Conservation (phyloP, 2,329 filamentous ascomycete species). For the Emergomyces orientalis region DNA sequence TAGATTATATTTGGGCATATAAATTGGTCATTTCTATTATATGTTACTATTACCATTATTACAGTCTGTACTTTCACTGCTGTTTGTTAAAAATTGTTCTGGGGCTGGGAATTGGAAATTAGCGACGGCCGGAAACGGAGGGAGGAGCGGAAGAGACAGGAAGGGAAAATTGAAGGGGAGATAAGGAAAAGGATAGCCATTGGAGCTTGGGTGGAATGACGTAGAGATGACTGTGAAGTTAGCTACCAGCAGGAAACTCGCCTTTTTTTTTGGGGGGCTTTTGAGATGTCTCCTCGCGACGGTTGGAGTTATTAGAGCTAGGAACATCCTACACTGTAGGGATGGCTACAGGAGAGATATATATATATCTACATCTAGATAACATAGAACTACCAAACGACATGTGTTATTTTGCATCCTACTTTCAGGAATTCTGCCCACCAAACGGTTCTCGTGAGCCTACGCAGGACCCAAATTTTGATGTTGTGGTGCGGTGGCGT, state of each 20-base stretch:
- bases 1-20: not conserved
- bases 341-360: not conserved
- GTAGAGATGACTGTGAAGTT: not conserved
- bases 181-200: not conserved
- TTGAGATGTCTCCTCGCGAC: too few species aligned
- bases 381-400: too few species aligned
- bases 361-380: too few species aligned
- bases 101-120: too few species aligned
- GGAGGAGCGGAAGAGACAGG: not conserved
- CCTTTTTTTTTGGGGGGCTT: too few species aligned
- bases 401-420: too few species aligned
- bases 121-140: slow-evolving; percentile 2
- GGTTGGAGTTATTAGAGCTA: not conserved
- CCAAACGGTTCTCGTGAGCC: too few species aligned
- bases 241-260: not conserved
- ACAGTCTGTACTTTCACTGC: not conserved
- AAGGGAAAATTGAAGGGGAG: not conserved
- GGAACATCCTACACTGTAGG: too few species aligned
- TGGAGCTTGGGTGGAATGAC: slow-evolving; percentile 5
- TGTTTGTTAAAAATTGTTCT: too few species aligned
- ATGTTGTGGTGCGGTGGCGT: not conserved
- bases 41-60: not conserved
- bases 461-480: too few species aligned
- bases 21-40: slow-evolving; percentile 8
- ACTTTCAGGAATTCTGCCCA: too few species aligned